These are phyloP conservation scores for Suillus variegatus DNA, from an alignment of 768 basidiomycete genomes.

Conservation along the genomic window DNA sequence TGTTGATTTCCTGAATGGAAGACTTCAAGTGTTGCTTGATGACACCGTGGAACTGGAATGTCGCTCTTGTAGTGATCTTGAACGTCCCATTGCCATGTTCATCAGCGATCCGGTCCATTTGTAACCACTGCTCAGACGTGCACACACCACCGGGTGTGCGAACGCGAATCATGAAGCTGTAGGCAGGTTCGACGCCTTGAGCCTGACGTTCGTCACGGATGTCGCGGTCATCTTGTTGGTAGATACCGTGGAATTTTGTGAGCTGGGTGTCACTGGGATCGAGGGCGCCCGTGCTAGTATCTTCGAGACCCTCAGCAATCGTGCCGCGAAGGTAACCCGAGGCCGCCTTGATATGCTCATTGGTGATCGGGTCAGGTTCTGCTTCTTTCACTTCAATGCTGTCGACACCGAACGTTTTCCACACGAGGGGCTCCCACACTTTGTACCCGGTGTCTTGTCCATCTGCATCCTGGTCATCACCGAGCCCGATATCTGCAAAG, in stretches of 20 bases:
- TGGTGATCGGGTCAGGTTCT: constrained; percentile 96
- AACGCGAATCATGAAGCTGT: constrained; percentile 97
- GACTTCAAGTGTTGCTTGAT: constrained; percentile 96
- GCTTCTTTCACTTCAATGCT: constrained; percentile 83
- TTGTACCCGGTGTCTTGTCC: constrained; percentile 97
- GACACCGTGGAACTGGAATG: constrained; percentile 99
- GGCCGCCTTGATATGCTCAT: constrained; percentile 99
- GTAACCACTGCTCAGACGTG: constrained; percentile 86
- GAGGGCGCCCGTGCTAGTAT: constrained; percentile 86
- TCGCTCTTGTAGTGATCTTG: constrained; percentile 96
- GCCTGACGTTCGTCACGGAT: constrained; percentile 94
- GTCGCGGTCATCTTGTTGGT: constrained; percentile 97
- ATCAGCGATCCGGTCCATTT: constrained; percentile 95
- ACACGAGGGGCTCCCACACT: constrained; percentile 88
- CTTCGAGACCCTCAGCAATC: constrained; percentile 87
- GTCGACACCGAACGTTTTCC: constrained; percentile 95
- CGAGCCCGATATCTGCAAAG: constrained; percentile 76
- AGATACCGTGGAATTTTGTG: constrained; percentile 97
- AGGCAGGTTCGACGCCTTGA: constrained; percentile 94
- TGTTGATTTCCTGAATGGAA: constrained; percentile 95
- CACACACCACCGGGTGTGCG: constrained; percentile 97
- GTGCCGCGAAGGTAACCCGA: constrained; percentile 93
- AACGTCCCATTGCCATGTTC: constrained; percentile 92
- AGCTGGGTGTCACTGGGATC: constrained; percentile 90
- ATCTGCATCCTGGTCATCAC: constrained; percentile 97